Conservation (phyloP, 2,329 filamentous ascomycete species). For the Cercospora sojina region DNA sequence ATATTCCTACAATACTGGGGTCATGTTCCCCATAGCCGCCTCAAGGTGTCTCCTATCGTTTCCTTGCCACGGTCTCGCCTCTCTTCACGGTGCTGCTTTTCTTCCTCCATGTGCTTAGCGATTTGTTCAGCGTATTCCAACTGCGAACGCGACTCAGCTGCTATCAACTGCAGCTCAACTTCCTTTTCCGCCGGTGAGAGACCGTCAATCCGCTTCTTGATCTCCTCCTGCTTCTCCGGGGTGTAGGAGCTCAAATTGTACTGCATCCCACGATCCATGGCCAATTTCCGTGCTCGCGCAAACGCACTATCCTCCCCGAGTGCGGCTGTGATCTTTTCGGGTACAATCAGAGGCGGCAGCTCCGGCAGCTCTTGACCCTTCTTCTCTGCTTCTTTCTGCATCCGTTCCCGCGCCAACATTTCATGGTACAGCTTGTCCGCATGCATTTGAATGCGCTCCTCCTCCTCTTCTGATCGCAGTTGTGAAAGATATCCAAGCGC, state of each 20-base stretch:
- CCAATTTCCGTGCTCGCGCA: slow-evolving; percentile 30
- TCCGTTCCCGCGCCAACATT: slow-evolving; percentile 78
- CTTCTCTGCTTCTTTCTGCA: slow-evolving; percentile 67
- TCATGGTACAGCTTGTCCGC: slow-evolving; percentile 86
- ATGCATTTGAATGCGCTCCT: slow-evolving; percentile 91
- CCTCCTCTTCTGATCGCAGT: slow-evolving; percentile 63
- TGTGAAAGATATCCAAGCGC: slow-evolving; percentile 80
- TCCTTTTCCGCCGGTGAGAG: slow-evolving; percentile 42
- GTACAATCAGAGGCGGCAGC: slow-evolving; percentile 57
- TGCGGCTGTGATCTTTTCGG: slow-evolving; percentile 30
- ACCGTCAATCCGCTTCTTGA: slow-evolving; percentile 46
- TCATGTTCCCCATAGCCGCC: slow-evolving; percentile 35
- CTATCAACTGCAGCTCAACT: slow-evolving; percentile 63
- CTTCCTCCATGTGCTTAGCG: slow-evolving; percentile 56
- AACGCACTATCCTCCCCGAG: slow-evolving; percentile 36
- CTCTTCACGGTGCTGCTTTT: slow-evolving; percentile 55
- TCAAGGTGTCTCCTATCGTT: slow-evolving; percentile 45
- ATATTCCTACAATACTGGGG: neutral
- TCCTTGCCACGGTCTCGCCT: slow-evolving; percentile 57
- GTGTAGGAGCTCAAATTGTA: slow-evolving; percentile 54
- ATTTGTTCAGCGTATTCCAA: slow-evolving; percentile 59
- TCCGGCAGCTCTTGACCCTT: slow-evolving; percentile 55
- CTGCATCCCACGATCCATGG: slow-evolving; percentile 38
- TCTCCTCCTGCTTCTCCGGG: slow-evolving; percentile 56
- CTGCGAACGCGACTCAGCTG: slow-evolving; percentile 62